Evolutionary conservation across 176 grass and related monocot genomes (phyloP).

Genomic region (Thinopyrum elongatum): DNA sequence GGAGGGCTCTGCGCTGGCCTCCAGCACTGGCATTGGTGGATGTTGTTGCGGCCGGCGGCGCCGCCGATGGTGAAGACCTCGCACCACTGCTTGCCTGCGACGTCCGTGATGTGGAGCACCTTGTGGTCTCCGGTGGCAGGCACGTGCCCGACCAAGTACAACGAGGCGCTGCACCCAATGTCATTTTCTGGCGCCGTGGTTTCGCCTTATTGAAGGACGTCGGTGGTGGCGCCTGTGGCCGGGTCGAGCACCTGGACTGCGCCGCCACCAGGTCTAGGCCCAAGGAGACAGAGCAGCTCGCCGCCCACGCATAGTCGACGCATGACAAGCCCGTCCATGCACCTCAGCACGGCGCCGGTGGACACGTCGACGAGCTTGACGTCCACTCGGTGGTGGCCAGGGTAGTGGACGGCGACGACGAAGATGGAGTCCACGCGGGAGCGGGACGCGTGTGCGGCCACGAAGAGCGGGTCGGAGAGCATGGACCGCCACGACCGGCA

Average conservation of each 20-base stretch:
- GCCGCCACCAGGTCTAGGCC: not conserved
- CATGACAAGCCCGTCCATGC: not conserved
- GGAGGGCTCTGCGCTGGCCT: not conserved
- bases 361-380: not conserved
- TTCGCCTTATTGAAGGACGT: not conserved
- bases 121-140: conserved; percentile 17
- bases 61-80: conserved; percentile 17
- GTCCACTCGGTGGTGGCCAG: not conserved
- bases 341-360: not conserved
- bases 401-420: not conserved
- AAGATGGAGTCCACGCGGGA: not conserved
- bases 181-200: not conserved
- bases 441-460: not conserved
- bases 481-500: not conserved
- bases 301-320: not conserved
- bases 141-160: conserved; percentile 25
- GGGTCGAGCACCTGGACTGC: not conserved
- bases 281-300: not conserved
- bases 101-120: conserved; percentile 1
- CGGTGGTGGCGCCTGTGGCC: not conserved
- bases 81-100: not conserved
- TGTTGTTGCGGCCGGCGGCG: not conserved
- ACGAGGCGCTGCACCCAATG: not conserved
- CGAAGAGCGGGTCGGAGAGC: not conserved
- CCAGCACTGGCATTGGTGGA: not conserved